Percentiles rank a stretch among this genome's conserved stretches.
phyloP scores from a whole-genome alignment of 352 stramenopile species.

The Achlya hypogyna region DNA sequence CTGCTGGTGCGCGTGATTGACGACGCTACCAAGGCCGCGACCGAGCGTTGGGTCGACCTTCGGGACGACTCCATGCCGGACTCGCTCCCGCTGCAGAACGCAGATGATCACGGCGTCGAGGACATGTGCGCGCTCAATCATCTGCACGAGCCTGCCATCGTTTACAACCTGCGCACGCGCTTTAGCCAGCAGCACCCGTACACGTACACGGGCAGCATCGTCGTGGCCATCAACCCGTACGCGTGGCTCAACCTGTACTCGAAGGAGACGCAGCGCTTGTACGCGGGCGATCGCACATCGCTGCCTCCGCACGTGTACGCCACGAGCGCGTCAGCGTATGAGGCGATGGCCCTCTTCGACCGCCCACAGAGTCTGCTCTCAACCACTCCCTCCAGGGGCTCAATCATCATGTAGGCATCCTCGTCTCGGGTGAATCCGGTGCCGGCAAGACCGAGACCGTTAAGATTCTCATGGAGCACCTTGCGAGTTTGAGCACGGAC shows the following conservation, averaged over 20 bases:
- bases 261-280: conserved; percentile 43
- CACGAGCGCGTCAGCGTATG: conserved; percentile 74
- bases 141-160: conserved; percentile 86
- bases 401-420: conserved; percentile 40
- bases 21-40: conserved; percentile 20
- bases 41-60: conserved; percentile 56
- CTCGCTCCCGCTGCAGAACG: conserved; percentile 69
- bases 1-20: conserved; percentile 50
- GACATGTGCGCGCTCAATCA: conserved; percentile 82
- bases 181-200: conserved; percentile 88
- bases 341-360: conserved; percentile 65
- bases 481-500: conserved; percentile 77
- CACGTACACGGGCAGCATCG: conserved; percentile 95
- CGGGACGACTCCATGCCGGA: conserved; percentile 65
- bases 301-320: conserved; percentile 87
- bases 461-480: conserved; percentile 96
- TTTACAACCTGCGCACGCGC: conserved; percentile 86
- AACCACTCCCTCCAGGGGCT: background rate
- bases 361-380: conserved; percentile 40
- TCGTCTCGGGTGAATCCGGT: conserved; percentile 90
- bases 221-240: conserved; percentile 96
- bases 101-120: conserved; percentile 40
- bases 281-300: conserved; percentile 31
- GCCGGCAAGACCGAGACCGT: conserved; percentile 93
- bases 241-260: conserved; percentile 86